phyloP scores from a whole-genome alignment of 2,329 filamentous ascomycete species.

The Ceratocystis colombiana region DNA sequence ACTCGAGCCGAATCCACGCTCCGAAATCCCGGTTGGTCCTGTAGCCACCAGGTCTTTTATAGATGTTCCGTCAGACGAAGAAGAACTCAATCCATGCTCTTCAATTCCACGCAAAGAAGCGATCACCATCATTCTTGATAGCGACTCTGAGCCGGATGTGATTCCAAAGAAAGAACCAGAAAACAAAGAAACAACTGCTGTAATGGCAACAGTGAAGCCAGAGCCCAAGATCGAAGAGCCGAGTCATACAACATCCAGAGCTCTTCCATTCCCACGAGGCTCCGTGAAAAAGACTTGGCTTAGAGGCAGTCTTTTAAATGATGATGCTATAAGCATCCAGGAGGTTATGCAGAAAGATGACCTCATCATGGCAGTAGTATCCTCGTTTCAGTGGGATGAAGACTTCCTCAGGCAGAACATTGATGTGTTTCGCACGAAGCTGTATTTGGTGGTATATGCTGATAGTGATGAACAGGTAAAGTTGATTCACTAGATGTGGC shows the following conservation, averaged over 20 bases:
- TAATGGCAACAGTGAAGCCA: not conserved
- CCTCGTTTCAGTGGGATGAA: conserved; percentile 77
- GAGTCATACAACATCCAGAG: not conserved
- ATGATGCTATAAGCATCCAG: conserved; percentile 75
- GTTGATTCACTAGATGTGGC: not conserved
- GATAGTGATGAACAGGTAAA: conserved; percentile 44
- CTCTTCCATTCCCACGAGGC: conserved; percentile 42
- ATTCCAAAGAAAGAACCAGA: not conserved
- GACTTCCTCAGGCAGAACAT: conserved; percentile 70
- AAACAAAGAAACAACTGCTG: not conserved
- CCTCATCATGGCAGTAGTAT: conserved; percentile 68
- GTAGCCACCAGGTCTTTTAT: not conserved
- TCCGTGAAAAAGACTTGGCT: conserved; percentile 75
- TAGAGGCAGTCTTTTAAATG: conserved; percentile 47
- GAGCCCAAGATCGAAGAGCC: not conserved
- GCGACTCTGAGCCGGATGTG: conserved; percentile 14
- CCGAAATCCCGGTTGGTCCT: not conserved
- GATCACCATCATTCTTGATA: conserved; percentile 13
- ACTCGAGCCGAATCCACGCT: not conserved
- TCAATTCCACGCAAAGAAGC: conserved; percentile 7
- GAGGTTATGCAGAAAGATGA: conserved; percentile 67
- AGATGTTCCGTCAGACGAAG: not conserved
- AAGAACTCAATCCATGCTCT: not conserved
- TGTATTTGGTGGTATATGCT: conserved; percentile 52
- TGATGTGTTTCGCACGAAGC: conserved; percentile 47